Evolutionary conservation across 306 rosid species (phyloP).

Genomic region (Hippophae rhamnoides): DNA sequence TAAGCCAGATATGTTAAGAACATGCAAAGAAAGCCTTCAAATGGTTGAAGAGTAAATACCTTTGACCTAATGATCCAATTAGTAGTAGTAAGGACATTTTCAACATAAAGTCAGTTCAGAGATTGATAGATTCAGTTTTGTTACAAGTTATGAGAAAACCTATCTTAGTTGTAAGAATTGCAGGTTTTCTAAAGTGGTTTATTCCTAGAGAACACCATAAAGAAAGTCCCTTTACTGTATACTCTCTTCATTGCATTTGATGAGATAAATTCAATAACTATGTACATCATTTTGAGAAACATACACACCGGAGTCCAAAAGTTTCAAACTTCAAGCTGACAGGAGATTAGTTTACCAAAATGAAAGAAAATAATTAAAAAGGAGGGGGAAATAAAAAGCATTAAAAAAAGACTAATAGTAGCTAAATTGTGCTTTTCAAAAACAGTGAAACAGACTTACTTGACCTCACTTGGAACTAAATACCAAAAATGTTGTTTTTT

Average conservation of each 20-base stretch:
- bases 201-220: no score
- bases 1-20: conserved; percentile 2
- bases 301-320: no score
- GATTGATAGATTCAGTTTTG: not conserved
- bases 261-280: no score
- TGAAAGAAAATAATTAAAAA: no score
- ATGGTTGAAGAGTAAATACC: conserved; percentile 18
- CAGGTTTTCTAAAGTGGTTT: not conserved
- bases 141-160: not conserved
- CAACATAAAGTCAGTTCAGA: conserved; percentile 33
- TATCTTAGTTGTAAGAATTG: not conserved
- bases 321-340: no score
- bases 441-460: conserved; percentile 24
- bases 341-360: no score
- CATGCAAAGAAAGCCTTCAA: conserved; percentile 14
- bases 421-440: not conserved
- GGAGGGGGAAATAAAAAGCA: no score
- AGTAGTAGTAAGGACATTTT: conserved; percentile 13
- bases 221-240: no score
- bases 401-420: not conserved
- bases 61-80: conserved; percentile 11
- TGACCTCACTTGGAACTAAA: conserved; percentile 59
- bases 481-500: conserved; percentile 14
- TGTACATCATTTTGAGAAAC: no score
- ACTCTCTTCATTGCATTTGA: no score